Evolutionary conservation across 495 filamentous ascomycete species (phyloP).

Genomic region (Lophium mytilinum): DNA sequence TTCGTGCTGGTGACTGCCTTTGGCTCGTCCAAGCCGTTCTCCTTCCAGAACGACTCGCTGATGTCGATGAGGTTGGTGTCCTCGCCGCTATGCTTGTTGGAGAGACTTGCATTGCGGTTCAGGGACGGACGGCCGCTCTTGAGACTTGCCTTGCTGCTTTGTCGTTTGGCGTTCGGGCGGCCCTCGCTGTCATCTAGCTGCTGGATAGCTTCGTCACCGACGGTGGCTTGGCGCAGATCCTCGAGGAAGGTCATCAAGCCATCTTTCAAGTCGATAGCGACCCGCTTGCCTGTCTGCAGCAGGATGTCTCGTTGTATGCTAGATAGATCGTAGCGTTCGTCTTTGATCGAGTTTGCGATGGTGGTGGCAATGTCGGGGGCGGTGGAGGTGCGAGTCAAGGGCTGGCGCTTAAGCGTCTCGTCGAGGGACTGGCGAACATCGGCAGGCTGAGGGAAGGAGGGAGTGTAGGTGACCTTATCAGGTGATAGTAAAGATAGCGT

Average conservation of each 20-base stretch:
- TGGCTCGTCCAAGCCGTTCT: conserved; percentile 28
- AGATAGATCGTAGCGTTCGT: conserved; percentile 26
- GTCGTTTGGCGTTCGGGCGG: conserved; percentile 32
- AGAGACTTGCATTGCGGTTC: conserved; percentile 9
- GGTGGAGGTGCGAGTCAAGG: conserved; percentile 22
- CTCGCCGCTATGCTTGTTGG: not conserved
- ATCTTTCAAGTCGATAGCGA: conserved; percentile 80
- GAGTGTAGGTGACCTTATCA: conserved; percentile 33
- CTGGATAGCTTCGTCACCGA: conserved; percentile 76
- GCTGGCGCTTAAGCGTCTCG: conserved; percentile 15
- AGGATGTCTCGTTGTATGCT: conserved; percentile 43
- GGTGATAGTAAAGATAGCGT: conserved; percentile 83
- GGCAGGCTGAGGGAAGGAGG: conserved; percentile 33
- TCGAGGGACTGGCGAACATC: conserved; percentile 32
- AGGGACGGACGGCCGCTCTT: conserved; percentile 27
- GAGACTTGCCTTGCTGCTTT: conserved; percentile 41
- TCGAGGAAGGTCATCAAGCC: conserved; percentile 97
- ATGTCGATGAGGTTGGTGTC: conserved; percentile 18
- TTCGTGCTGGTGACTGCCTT: conserved; percentile 13
- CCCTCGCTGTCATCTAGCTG: conserved; percentile 29
- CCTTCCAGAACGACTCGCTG: conserved; percentile 31
- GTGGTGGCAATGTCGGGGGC: conserved; percentile 24
- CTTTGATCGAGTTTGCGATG: conserved; percentile 22
- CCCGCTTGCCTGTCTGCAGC: conserved; percentile 66
- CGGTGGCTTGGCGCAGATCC: conserved; percentile 87